Evolutionary conservation across 129 eudicot species (phyloP).

Genomic region (Tagetes patula): DNA sequence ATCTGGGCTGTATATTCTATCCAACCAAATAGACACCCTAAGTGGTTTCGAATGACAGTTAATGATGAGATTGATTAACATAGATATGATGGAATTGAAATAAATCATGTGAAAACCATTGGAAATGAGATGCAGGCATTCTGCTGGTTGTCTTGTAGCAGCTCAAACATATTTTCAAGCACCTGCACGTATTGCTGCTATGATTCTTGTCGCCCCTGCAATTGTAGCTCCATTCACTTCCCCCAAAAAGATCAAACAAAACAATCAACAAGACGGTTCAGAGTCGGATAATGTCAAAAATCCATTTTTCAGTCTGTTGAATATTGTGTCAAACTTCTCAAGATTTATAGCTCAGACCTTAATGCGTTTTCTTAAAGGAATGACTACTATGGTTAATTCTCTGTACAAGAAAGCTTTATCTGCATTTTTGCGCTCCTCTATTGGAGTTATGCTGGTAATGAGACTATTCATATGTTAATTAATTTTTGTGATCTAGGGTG

Average conservation of each 20-base stretch:
- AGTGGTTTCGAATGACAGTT: background rate
- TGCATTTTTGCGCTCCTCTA: slow-evolving; percentile 68
- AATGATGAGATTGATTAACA: slow-evolving; percentile 1
- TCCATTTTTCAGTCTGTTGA: slow-evolving; percentile 39
- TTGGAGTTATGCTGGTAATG: slow-evolving; percentile 74
- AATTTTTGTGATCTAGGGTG: background rate
- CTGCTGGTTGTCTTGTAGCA: slow-evolving; percentile 91
- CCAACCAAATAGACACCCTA: background rate
- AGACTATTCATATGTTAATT: slow-evolving; percentile 4
- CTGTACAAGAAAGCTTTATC: slow-evolving; percentile 68
- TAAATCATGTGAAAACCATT: slow-evolving; percentile 13
- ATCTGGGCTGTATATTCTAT: background rate
- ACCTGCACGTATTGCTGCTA: slow-evolving; percentile 88
- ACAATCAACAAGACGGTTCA: slow-evolving; percentile 42
- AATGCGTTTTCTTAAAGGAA: slow-evolving; percentile 43
- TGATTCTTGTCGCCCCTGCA: slow-evolving; percentile 93
- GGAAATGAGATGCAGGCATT: slow-evolving; percentile 63
- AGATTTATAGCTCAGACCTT: slow-evolving; percentile 44
- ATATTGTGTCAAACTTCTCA: slow-evolving; percentile 40
- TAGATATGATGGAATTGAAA: background rate
- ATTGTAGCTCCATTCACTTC: slow-evolving; percentile 64
- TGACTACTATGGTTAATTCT: slow-evolving; percentile 51
- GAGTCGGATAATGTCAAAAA: slow-evolving; percentile 41
- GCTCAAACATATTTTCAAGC: slow-evolving; percentile 85
- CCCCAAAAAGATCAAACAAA: slow-evolving; percentile 36